These are phyloP conservation scores for Phaffomyces thermotolerans DNA, from an alignment of 805 yeast species.

Conservation along the genomic window DNA sequence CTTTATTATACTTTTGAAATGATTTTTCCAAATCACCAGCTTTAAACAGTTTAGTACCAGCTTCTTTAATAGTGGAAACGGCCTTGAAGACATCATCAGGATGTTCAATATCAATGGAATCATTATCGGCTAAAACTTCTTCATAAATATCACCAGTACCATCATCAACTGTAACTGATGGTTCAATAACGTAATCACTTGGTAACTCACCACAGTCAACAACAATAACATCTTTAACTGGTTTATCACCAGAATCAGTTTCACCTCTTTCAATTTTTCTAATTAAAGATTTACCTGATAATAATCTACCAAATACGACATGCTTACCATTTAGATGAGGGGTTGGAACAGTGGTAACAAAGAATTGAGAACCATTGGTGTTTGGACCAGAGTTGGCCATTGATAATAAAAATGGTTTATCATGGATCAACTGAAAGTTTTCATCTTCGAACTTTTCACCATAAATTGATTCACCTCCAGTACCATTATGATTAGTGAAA, in stretches of 20 bases:
- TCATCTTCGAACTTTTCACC: conserved; percentile 91
- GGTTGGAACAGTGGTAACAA: conserved; percentile 85
- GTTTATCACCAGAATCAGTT: conserved; percentile 64
- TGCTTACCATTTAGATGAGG: conserved; percentile 96
- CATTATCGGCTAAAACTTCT: conserved; percentile 68
- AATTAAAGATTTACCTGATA: conserved; percentile 74
- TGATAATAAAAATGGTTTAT: conserved; percentile 78
- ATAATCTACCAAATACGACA: conserved; percentile 89
- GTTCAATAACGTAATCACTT: conserved; percentile 43
- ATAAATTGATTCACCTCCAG: conserved; percentile 77
- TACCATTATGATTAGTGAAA: conserved; percentile 55
- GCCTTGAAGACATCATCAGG: conserved; percentile 67
- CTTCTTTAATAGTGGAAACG: conserved; percentile 55
- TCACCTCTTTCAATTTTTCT: conserved; percentile 67
- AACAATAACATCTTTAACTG: conserved; percentile 62
- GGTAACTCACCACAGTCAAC: conserved; percentile 75
- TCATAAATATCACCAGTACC: conserved; percentile 84
- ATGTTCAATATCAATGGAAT: conserved; percentile 46
- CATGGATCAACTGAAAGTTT: conserved; percentile 69
- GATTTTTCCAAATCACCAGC: conserved; percentile 52
- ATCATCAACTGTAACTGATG: conserved; percentile 47
- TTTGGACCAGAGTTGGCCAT: conserved; percentile 98
- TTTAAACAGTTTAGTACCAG: conserved; percentile 74
- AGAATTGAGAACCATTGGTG: conserved; percentile 95
- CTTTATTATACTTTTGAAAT: conserved; percentile 63